These are phyloP conservation scores for Phytophthora vignae DNA, from an alignment of 352 stramenopile species.

Conservation along the genomic window DNA sequence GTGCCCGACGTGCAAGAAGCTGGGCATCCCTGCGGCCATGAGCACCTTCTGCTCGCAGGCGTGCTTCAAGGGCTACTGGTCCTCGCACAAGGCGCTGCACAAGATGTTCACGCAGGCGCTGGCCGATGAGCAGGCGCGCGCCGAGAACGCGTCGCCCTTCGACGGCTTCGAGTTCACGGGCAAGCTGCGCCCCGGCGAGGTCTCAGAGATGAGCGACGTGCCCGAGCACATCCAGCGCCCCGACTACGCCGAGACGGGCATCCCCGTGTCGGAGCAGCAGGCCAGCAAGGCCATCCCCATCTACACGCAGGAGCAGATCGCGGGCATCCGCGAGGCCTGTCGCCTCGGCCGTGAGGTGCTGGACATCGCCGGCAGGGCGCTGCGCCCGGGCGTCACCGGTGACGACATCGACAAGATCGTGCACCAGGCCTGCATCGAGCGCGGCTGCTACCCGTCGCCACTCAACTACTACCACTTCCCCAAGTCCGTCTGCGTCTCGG, in stretches of 20 bases:
- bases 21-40: constrained; percentile 85
- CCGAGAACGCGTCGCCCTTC: constrained; percentile 46
- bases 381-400: constrained; percentile 93
- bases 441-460: constrained; percentile 96
- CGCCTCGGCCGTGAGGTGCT: constrained; percentile 93
- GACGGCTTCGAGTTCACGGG: constrained; percentile 87
- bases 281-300: constrained; percentile 88
- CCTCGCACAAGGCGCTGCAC: constrained; percentile 96
- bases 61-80: constrained; percentile 98
- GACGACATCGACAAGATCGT: constrained; percentile 98
- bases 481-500: constrained; percentile 91
- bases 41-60: constrained; percentile 94
- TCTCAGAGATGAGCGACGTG: constrained; percentile 80
- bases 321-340: constrained; percentile 93
- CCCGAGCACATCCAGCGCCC: constrained; percentile 83
- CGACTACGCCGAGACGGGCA: constrained; percentile 92
- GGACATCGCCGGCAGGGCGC: constrained; percentile 91
- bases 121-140: constrained; percentile 41
- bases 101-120: constrained; percentile 87
- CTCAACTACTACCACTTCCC: constrained; percentile 99
- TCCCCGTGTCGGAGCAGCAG: constrained; percentile 73
- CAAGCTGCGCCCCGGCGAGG: constrained; percentile 75
- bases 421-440: constrained; percentile 93
- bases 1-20: constrained; percentile 93
- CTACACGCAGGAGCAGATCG: constrained; percentile 95